A percentile compares a stretch with the other conserved stretches of the same genome.
Evolutionary conservation across 1,284 basidiomycete genomes (phyloP).

Genomic region (Malassezia dermatis): DNA sequence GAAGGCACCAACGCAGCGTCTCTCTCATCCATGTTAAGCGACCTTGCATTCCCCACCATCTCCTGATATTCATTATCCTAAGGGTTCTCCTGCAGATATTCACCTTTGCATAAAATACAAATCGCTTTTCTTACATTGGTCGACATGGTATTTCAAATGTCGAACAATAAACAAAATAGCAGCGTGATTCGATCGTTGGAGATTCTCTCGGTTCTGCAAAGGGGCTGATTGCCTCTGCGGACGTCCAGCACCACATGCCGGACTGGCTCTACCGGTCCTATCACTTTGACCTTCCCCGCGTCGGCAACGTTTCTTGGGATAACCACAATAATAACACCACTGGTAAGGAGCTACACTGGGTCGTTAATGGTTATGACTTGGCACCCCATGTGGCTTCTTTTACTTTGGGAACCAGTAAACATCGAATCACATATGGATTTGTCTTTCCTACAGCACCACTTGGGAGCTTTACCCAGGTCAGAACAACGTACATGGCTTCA

Average conservation of each 20-base stretch:
- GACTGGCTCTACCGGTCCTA: conserved; percentile 19
- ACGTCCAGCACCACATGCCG: conserved; percentile 23
- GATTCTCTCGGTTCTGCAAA: conserved; percentile 38
- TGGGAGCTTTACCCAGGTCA: conserved; percentile 34
- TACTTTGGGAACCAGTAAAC: conserved; percentile 25
- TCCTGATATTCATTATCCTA: no score
- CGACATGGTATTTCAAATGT: no score
- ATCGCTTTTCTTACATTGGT: no score
- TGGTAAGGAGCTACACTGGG: conserved; percentile 20
- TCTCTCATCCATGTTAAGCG: no score
- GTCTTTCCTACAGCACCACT: conserved; percentile 23
- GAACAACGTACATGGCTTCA: conserved; percentile 35
- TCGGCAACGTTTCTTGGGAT: conserved; percentile 28
- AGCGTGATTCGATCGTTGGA: conserved; percentile 24
- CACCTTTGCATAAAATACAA: no score
- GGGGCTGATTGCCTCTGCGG: conserved; percentile 28
- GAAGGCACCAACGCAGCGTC: no score
- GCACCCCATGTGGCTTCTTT: conserved; percentile 26
- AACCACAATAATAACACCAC: conserved; percentile 26
- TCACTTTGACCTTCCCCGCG: conserved; percentile 32
- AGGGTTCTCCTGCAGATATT: no score
- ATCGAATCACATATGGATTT: conserved; percentile 33
- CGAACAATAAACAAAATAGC: no score
- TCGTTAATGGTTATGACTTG: conserved; percentile 29
- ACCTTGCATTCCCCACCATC: no score